These are phyloP conservation scores for Lichtheimia corymbifera DNA, from an alignment of 371 early-diverging fungal genomes.

Conservation along the genomic window DNA sequence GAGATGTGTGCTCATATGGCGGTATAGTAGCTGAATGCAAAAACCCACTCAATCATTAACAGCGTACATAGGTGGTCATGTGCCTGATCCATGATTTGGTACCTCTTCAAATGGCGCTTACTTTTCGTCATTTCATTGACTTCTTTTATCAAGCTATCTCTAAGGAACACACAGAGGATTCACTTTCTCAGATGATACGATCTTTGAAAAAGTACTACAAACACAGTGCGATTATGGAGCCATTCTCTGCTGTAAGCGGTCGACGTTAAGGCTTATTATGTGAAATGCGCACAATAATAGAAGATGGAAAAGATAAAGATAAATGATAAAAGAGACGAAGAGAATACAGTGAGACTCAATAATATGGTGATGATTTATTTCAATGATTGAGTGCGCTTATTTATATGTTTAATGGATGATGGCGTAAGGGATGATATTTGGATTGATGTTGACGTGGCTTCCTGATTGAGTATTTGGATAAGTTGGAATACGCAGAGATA, in stretches of 20 bases:
- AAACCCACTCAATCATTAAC: not conserved
- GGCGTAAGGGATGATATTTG: no score
- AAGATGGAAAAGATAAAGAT: no score
- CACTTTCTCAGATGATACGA: not conserved
- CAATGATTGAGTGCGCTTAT: no score
- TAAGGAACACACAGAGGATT: slow-evolving; percentile 3
- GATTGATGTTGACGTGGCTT: no score
- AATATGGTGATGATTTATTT: no score
- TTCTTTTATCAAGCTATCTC: slow-evolving; percentile 6
- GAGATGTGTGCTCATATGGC: slow-evolving; percentile 6
- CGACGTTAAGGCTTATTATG: not conserved
- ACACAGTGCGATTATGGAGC: slow-evolving; percentile 4
- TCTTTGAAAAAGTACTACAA: not conserved
- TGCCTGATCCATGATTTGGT: not conserved
- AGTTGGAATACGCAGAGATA: no score
- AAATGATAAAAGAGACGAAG: no score
- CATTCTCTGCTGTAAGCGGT: not conserved
- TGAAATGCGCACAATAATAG: no score
- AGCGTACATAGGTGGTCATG: not conserved
- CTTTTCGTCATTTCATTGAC: slow-evolving; percentile 7
- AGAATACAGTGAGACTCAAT: not conserved
- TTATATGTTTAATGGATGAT: no score
- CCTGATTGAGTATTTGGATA: no score
- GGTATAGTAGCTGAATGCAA: not conserved
- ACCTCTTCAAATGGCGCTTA: not conserved